Evolutionary conservation across 2,329 filamentous ascomycete genomes (phyloP), one percentile per base, ranked within the genome.

Genomic region (Capronia americana): DNA sequence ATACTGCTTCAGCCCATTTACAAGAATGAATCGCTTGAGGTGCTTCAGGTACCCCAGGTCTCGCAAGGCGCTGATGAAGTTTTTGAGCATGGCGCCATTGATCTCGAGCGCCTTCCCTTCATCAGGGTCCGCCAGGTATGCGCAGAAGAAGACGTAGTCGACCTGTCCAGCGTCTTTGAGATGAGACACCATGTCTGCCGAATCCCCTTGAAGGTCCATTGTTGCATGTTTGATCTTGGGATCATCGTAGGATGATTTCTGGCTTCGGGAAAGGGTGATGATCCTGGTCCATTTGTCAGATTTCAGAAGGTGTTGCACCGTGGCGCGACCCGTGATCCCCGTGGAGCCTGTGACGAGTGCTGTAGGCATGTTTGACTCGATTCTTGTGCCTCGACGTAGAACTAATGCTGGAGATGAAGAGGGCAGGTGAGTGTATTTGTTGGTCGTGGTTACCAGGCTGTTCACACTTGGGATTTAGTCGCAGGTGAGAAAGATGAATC

Each of bases 51-150:
- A 78, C 0, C 79, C 80, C 1, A 78, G 82, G 17, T 78, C 76
- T 0, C 77, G 76, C 8, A 86, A 75, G 0, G 82, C 82, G 1
- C 74, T 62, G 24, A 85, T 75, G 73, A 85, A 85, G 72, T 82
- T 84, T 50, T 75, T 71, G 5, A 85, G 76, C 79, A 85, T 81
- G 38, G 73, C 75, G 14, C 66, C 75, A 57, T 82, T 82, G 51
- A 80, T 75, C 32, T 78, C 73, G 46, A 73, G 74, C 17, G 73
- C 72, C 55, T 81, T 77, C 34, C 76, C 71, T 51, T 78, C 76
- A 17, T 75, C 74, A 14, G 78, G 75, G 54, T 76, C 74, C 7
- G 75, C 74, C 1, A 82, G 73, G 65, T 82, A 82, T 14, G 48
- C 48, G 32, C 63, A 69, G 17, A 41, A 41, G 12, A 41, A 41